A percentile compares a stretch with the other conserved stretches of the same genome.
Conservation (phyloP, 129 eudicot species). For the Daucus carota region DNA sequence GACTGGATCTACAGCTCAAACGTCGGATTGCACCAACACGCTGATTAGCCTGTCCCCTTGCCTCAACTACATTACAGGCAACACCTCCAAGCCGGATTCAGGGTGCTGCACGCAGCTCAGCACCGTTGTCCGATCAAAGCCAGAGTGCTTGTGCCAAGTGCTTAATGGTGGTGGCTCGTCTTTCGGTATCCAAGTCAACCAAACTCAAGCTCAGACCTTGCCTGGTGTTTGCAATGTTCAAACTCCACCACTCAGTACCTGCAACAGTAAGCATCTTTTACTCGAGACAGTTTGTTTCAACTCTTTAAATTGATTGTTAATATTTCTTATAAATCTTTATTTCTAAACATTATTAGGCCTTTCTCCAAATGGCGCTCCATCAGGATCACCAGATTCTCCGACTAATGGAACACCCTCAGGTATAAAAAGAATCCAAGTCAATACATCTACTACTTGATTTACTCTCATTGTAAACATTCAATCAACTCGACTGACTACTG, state of each 20-base stretch:
- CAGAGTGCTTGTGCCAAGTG: slow-evolving; percentile 58
- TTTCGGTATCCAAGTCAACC: slow-evolving; percentile 56
- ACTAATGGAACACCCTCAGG: slow-evolving; percentile 26
- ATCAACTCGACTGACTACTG: background rate
- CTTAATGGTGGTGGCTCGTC: slow-evolving; percentile 52
- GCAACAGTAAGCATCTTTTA: slow-evolving; percentile 42
- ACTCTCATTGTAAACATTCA: background rate
- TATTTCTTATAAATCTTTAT: slow-evolving; percentile 11
- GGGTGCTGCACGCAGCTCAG: slow-evolving; percentile 59
- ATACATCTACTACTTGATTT: background rate
- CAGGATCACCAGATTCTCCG: slow-evolving; percentile 35
- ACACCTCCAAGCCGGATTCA: slow-evolving; percentile 42
- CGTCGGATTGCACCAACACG: slow-evolving; percentile 42
- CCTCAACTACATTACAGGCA: slow-evolving; percentile 61
- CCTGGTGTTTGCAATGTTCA: slow-evolving; percentile 57
- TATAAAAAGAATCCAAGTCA: background rate
- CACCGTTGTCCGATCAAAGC: slow-evolving; percentile 50
- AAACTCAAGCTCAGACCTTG: slow-evolving; percentile 56
- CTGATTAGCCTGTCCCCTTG: slow-evolving; percentile 69
- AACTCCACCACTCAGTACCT: slow-evolving; percentile 51
- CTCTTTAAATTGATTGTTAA: background rate
- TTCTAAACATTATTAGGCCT: background rate
- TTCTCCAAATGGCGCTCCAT: slow-evolving; percentile 47
- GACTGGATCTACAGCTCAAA: slow-evolving; percentile 41
- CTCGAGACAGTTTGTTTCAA: background rate